Base-by-base conservation (phyloP, 129 eudicot species). In the Helianthus annuus region DNA sequence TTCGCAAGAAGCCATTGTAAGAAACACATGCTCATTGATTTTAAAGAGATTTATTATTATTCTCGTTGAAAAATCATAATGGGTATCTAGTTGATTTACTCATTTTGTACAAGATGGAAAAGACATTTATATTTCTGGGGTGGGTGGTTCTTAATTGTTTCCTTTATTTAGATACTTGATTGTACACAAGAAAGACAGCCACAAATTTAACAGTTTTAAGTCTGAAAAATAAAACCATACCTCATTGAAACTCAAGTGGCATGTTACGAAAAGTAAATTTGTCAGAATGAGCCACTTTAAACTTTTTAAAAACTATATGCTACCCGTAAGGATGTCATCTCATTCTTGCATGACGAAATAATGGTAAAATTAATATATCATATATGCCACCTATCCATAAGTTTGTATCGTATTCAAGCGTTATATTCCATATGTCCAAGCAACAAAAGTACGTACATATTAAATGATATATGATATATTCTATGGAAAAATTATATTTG, bases 71-170 rank as follows among this genome's bases (percentile, higher is more conserved):
- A 49, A 57, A 56, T 56, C 64, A 24, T 2, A 24, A 57, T 22
- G 38, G n/a, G n/a, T 22, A 57, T 57, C 63, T 57, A 57, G 39
- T 57, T 57, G 64, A 57, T 27, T 57, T 57, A 3, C 64, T 57
- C 64, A 57, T 22, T 12, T 24, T 57, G 15, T 10, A 19, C 22
- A 19, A 19, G 22, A 19, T n/a, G 19, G 15, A n/a, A 51, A 51
- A n/a, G 64, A 57, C 15, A 27, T 57, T 14, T 24, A 5, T 57
- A 22, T 6, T 11, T 1, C 45, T 40, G n/a, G 6, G 14, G 38
- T 57, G 24, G 39, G 36, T 40, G 29, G 39, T 24, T 57, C 7
- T 27, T 27, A 27, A 13, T 57, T 57, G 39, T 10, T 57, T 57
- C 39, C 36, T 13, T 24, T 57, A 39, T 57, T 27, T 55, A 19